phyloP scores from a whole-genome alignment of 169 alveolate species.

The Amoebophrya sp. region DNA sequence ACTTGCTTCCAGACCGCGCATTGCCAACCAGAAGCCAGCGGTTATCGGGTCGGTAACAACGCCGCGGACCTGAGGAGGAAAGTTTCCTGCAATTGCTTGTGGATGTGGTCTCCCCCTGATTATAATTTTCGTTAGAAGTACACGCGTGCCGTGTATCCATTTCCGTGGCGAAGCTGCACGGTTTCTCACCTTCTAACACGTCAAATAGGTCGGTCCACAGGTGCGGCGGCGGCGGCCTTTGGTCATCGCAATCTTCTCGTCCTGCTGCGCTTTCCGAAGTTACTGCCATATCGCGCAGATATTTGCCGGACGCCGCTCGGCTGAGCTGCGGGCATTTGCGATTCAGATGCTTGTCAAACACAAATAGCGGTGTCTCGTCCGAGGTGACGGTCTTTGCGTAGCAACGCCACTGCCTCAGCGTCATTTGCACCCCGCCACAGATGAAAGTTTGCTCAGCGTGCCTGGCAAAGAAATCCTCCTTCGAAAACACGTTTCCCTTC shows the following conservation, averaged over 20 bases:
- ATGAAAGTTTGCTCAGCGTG: background rate
- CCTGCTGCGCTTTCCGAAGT: background rate
- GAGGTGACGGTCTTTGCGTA: background rate
- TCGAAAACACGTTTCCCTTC: background rate
- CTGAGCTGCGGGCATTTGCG: background rate
- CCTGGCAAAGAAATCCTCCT: background rate
- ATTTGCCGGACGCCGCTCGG: background rate
- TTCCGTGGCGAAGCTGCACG: no score
- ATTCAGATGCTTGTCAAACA: conserved; percentile 13
- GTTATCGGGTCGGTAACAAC: background rate
- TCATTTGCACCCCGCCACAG: background rate
- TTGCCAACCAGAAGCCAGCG: conserved; percentile 35
- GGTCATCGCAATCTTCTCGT: conserved; percentile 16
- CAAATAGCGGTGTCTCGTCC: conserved; percentile 34
- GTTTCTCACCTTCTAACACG: background rate
- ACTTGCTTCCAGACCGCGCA: conserved; percentile 26
- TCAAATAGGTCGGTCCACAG: background rate
- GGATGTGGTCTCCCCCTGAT: no score
- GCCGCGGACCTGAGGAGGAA: background rate
- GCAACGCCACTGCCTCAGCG: background rate
- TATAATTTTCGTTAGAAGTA: no score
- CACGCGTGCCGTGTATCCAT: no score
- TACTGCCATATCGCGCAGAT: background rate
- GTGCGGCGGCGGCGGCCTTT: background rate
- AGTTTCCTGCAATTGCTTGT: no score